Evolutionary conservation across 495 filamentous ascomycete species (phyloP).

Genomic region (Xylaria scruposa): DNA sequence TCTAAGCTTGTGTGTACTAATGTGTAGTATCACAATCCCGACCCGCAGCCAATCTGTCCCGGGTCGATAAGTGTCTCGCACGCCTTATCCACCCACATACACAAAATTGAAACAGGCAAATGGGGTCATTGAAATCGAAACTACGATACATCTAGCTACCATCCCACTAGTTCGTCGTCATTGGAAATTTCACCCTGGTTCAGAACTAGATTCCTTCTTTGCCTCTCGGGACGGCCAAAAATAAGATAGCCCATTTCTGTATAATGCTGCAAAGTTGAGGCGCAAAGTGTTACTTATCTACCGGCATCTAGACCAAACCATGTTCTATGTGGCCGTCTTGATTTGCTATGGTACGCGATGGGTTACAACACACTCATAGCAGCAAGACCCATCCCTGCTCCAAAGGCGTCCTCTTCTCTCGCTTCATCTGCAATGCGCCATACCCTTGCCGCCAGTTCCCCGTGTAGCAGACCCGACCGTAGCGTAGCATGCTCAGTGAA

Average conservation of each 20-base stretch:
- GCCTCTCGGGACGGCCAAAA: background rate
- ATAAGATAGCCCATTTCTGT: background rate
- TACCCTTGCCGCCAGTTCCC: background rate
- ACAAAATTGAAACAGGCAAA: slow-evolving; percentile 13
- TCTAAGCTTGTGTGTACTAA: background rate
- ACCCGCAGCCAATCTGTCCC: slow-evolving; percentile 7
- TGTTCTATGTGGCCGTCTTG: background rate
- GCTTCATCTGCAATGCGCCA: slow-evolving; percentile 14
- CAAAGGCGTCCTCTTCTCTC: background rate
- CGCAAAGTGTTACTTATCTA: background rate
- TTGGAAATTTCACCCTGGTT: background rate
- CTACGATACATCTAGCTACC: background rate
- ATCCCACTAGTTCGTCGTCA: slow-evolving; percentile 21
- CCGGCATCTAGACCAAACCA: background rate
- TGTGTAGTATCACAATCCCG: background rate
- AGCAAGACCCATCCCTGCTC: background rate
- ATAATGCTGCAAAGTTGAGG: background rate
- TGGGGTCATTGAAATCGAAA: background rate
- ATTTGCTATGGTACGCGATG: slow-evolving; percentile 2
- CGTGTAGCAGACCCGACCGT: background rate
- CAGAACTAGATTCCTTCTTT: background rate
- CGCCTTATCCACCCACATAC: slow-evolving; percentile 2
- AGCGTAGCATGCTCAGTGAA: background rate
- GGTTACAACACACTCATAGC: background rate
- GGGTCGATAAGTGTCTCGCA: slow-evolving; percentile 11